Base-by-base conservation (phyloP, 1,284 basidiomycete genomes). In the Ganoderma meredithae region DNA sequence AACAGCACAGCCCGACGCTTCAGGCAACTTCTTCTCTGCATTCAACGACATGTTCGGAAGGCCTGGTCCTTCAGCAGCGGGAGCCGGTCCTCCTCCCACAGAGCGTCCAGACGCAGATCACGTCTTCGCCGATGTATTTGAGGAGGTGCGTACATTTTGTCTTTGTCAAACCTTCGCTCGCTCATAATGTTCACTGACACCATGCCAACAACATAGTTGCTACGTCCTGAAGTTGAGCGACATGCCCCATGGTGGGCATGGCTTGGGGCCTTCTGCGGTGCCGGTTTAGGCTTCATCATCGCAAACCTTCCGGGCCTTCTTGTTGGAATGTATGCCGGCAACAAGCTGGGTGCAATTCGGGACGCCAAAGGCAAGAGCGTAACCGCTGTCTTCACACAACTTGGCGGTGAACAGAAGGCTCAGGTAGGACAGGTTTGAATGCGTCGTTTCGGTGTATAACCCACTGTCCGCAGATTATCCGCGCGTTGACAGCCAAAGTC, bases 341-440 rank as follows among this genome's bases (percentile, higher is more conserved):
- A 95, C 76, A 84, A 93, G 19, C 81, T 97, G 44, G 96, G 96
- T 59, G 94, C 95, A 1, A 85, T 98, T 64, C 85, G 96, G 64
- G 96, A 98, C 76, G 96, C 96, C 1, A 97, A 97, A 82, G 96
- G 92, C 19, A 95, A 95, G 84, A 92, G 91, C 70, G 95, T 98
- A 27, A 95, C 94, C 12, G 85, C 92, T 22, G 97, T 99, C n/a
- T 99, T 99, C 79, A 83, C 86, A 60, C 86, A 92, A 36, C 85
- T 98, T 15, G 91, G 90, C 19, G 87, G 89, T 2, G 83, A 83
- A 63, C 94, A 97, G 84, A 96, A 95, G 78, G 95, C 96, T 44
- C 93, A 96, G 88, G 95, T 94, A 73, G 66, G 84, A 39, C 17
- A 62, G 71, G 76, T 33, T 69, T 71, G 59, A 71, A 73, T 33